Evolutionary conservation across 2,329 filamentous ascomycete genomes (phyloP).

Genomic region (Colletotrichum echinochloae): DNA sequence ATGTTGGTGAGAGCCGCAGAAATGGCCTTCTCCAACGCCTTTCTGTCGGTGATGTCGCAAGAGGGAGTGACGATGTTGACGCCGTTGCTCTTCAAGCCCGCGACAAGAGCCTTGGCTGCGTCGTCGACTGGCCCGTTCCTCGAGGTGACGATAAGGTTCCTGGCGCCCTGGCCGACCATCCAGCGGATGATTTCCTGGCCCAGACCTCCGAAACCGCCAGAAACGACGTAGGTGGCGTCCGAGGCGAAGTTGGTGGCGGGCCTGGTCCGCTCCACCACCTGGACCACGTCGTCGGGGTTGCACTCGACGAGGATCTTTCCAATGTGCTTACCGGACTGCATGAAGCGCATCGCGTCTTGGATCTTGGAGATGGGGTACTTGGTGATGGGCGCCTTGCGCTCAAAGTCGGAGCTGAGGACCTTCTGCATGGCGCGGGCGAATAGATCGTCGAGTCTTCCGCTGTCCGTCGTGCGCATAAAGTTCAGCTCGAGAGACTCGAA

Average conservation of each 20-base stretch:
- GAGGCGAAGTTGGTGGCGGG: constrained; percentile 40
- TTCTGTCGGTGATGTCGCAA: constrained; percentile 44
- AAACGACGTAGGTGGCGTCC: constrained; percentile 15
- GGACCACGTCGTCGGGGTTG: constrained; percentile 17
- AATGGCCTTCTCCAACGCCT: constrained; percentile 40
- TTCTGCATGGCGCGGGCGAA: neutral
- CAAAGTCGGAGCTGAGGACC: neutral
- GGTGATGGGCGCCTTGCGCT: constrained; percentile 42
- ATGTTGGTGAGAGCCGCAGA: constrained; percentile 38
- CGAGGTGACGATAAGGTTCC: constrained; percentile 51
- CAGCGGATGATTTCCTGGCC: constrained; percentile 51
- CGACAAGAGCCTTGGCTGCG: neutral
- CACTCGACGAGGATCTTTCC: constrained; percentile 57
- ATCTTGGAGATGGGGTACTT: constrained; percentile 46
- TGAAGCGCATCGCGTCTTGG: constrained; percentile 55
- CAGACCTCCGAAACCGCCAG: constrained; percentile 45
- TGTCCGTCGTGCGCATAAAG: constrained; percentile 17
- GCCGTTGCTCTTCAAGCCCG: neutral
- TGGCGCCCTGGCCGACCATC: constrained; percentile 51
- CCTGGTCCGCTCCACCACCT: neutral
- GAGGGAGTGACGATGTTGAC: neutral
- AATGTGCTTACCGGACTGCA: constrained; percentile 58
- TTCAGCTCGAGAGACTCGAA: constrained; percentile 30
- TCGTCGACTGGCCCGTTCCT: constrained; percentile 46
- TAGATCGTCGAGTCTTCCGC: constrained; percentile 25